Evolutionary conservation across 768 basidiomycete genomes (phyloP).

Genomic region (Cystobasidium onofrii): DNA sequence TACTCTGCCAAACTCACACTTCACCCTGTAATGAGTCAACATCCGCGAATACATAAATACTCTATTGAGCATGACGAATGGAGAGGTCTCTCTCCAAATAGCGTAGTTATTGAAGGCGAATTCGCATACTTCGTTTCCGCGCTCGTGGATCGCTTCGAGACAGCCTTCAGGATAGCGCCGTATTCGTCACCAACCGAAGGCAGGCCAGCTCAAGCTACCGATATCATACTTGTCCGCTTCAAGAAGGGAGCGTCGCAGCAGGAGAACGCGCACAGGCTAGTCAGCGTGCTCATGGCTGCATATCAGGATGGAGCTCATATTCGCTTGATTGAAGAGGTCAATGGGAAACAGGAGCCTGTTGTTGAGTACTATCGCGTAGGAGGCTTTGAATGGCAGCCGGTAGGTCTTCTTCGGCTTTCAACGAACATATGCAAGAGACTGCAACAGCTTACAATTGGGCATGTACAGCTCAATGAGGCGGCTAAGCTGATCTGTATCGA

Average conservation of each 20-base stretch:
- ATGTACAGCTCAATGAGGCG: slow-evolving; percentile 13
- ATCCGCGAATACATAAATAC: slow-evolving; percentile 54
- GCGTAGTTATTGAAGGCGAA: slow-evolving; percentile 50
- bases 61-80: slow-evolving; percentile 54
- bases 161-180: slow-evolving; percentile 68
- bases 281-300: slow-evolving; percentile 18
- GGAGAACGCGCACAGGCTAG: slow-evolving; percentile 24
- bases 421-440: not conserved
- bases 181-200: slow-evolving; percentile 42
- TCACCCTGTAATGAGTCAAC: slow-evolving; percentile 49
- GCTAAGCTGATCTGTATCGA: slow-evolving; percentile 22
- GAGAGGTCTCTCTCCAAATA: slow-evolving; percentile 46
- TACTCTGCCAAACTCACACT: slow-evolving; percentile 58
- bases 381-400: slow-evolving; percentile 23
- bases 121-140: slow-evolving; percentile 79
- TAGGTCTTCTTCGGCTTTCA: not conserved
- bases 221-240: slow-evolving; percentile 20
- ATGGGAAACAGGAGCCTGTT: not conserved
- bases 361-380: slow-evolving; percentile 29
- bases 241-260: not conserved
- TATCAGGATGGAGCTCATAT: slow-evolving; percentile 33
- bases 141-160: slow-evolving; percentile 78
- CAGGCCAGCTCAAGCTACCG: slow-evolving; percentile 11
- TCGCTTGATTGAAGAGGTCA: not conserved
- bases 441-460: not conserved